phyloP scores from a whole-genome alignment of 176 grass and related monocot species.

The Aegilops tauschii region DNA sequence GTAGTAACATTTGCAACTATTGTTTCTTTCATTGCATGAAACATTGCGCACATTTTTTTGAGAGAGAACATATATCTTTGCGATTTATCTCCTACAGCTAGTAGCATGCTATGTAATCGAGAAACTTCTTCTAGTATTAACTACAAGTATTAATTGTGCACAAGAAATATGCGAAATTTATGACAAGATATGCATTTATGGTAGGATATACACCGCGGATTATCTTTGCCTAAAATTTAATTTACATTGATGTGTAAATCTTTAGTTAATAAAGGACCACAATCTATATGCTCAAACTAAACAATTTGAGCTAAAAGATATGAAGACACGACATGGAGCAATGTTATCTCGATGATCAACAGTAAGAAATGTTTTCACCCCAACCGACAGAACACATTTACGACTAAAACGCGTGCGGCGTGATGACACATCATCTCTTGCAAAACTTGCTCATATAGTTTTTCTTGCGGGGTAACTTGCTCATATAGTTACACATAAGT shows the following conservation, averaged over 20 bases:
- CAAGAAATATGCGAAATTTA: neutral
- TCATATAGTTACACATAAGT: no score
- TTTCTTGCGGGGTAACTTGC: no score
- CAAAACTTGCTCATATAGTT: no score
- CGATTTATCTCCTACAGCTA: neutral
- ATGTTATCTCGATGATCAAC: neutral
- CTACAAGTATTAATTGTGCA: neutral
- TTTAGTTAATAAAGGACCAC: neutral
- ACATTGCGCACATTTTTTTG: no score
- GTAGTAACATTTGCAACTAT: no score
- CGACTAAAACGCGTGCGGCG: neutral
- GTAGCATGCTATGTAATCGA: neutral
- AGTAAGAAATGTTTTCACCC: neutral
- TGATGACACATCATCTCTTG: neutral
- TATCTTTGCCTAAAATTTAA: neutral
- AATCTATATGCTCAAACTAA: neutral
- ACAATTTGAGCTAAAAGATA: neutral
- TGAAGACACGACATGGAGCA: neutral
- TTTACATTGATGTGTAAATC: neutral
- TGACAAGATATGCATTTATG: neutral
- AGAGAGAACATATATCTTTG: neutral
- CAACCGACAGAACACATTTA: neutral
- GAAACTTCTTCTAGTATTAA: neutral
- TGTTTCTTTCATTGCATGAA: no score
- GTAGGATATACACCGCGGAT: neutral